Evolutionary conservation across 169 alveolate genomes (phyloP).

Genomic region (Eimeria sp.): DNA sequence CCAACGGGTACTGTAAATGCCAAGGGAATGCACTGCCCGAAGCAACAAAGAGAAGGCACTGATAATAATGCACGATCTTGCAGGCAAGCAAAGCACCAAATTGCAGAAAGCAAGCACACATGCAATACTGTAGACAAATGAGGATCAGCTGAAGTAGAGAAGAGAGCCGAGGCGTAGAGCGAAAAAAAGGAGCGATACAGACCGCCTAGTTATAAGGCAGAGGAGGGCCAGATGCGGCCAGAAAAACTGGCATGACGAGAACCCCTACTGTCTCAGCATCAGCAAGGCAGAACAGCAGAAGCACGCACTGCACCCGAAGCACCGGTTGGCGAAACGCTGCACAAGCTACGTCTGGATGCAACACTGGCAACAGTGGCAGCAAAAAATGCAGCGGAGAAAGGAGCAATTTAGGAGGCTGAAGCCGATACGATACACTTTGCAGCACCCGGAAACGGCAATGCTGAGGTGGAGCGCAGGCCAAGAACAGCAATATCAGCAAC

Average conservation of each 20-base stretch:
- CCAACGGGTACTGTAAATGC: neutral
- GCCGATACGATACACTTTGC: neutral
- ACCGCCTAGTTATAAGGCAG: neutral
- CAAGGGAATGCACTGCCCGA: neutral
- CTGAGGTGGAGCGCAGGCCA: neutral
- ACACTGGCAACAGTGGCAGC: neutral
- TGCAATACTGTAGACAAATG: neutral
- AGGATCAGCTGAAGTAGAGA: neutral
- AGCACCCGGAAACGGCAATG: neutral
- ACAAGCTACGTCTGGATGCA: neutral
- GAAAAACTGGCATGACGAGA: neutral
- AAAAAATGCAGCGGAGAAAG: neutral
- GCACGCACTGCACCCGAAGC: neutral
- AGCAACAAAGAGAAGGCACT: neutral
- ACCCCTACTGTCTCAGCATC: neutral
- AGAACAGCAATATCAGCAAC: neutral
- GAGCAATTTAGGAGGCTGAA: neutral
- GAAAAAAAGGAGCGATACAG: neutral
- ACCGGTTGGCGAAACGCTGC: neutral
- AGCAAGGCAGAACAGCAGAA: neutral
- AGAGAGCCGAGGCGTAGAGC: neutral
- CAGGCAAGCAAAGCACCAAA: neutral
- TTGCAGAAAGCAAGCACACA: neutral
- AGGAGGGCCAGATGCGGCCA: neutral
- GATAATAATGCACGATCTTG: neutral